These are phyloP conservation scores for Kregervanrija delftensis DNA, from an alignment of 805 yeast species.

Conservation along the genomic window DNA sequence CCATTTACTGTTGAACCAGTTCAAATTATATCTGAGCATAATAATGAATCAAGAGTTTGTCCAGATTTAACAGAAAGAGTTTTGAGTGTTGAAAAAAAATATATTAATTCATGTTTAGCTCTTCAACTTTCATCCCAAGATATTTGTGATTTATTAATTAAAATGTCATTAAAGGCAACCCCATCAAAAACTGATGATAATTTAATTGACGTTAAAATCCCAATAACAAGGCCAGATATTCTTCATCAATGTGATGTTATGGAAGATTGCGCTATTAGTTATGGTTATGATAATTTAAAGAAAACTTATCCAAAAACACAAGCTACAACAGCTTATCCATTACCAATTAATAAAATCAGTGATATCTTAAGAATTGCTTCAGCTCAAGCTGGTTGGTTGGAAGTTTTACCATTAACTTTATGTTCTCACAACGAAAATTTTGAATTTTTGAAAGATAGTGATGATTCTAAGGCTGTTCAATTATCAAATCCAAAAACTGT, in stretches of 20 bases:
- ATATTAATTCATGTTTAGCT: conserved; percentile 93
- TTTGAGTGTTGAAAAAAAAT: conserved; percentile 67
- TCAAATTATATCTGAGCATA: conserved; percentile 74
- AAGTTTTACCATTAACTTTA: conserved; percentile 90
- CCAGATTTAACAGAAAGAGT: conserved; percentile 68
- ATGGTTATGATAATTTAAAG: conserved; percentile 84
- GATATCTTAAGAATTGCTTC: conserved; percentile 88
- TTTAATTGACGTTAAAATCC: conserved; percentile 62
- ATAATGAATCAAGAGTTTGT: conserved; percentile 62
- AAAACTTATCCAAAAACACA: conserved; percentile 74
- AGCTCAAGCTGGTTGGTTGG: conserved; percentile 93
- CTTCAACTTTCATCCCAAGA: conserved; percentile 62
- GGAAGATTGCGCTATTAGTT: conserved; percentile 97
- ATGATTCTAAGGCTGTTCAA: conserved; percentile 74
- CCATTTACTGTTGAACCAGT: conserved; percentile 90
- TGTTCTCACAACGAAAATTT: conserved; percentile 97
- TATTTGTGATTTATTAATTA: conserved; percentile 59
- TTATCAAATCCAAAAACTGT: conserved; percentile 94
- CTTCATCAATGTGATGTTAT: conserved; percentile 96
- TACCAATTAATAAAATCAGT: conserved; percentile 84
- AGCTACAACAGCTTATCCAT: conserved; percentile 76
- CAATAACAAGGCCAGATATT: conserved; percentile 93
- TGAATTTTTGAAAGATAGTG: conserved; percentile 67
- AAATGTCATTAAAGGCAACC: conserved; percentile 72
- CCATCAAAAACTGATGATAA: conserved; percentile 41